Conservation (phyloP, 192 early-diverging fungal species). For the Gryganskiella cystojenkinii region DNA sequence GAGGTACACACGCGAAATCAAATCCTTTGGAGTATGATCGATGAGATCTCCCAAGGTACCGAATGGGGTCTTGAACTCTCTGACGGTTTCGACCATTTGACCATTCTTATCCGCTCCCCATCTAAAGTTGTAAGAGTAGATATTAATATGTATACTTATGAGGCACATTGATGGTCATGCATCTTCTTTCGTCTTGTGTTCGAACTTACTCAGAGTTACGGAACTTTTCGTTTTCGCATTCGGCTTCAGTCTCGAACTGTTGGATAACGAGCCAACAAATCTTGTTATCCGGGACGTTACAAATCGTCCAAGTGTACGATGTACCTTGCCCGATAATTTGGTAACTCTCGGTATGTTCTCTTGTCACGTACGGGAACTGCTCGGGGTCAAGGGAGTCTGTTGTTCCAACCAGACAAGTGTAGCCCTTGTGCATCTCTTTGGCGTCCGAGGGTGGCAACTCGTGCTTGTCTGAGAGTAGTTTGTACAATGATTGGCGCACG, state of each 20-base stretch:
- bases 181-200: no score
- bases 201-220: background rate
- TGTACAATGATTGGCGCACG: conserved; percentile 18
- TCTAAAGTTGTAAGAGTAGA: no score
- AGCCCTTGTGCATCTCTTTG: background rate
- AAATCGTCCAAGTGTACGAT: conserved; percentile 3
- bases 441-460: background rate
- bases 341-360: background rate
- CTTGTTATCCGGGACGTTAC: conserved; percentile 5
- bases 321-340: background rate
- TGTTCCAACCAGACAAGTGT: conserved; percentile 10
- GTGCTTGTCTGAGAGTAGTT: background rate
- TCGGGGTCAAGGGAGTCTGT: conserved; percentile 15
- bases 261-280: conserved; percentile 10
- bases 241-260: conserved; percentile 9
- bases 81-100: background rate
- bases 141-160: no score
- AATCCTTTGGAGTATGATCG: background rate
- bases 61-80: background rate
- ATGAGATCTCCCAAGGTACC: background rate
- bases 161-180: no score
- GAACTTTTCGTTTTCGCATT: background rate
- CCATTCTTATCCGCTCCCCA: background rate
- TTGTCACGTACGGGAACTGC: background rate
- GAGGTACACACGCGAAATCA: conserved; percentile 1